A percentile compares a stretch with the other conserved stretches of the same genome.
These are phyloP conservation scores for Rhodotorula sp. DNA, from an alignment of 1,284 basidiomycete species.

Conservation along the genomic window DNA sequence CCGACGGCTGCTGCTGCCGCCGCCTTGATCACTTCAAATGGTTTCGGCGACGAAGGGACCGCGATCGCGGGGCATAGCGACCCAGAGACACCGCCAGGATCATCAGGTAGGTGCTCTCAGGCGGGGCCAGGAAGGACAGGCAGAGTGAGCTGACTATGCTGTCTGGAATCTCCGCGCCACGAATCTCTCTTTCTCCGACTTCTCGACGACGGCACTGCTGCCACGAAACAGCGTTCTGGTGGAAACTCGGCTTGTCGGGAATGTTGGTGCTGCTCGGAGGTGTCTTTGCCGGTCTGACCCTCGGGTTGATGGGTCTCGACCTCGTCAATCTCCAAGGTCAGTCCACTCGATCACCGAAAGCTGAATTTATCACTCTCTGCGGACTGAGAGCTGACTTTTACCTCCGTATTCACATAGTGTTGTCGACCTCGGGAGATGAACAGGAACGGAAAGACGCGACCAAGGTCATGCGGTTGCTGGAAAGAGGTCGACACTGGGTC, in stretches of 20 bases:
- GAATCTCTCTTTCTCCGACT: too few species aligned
- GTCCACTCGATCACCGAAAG: neutral
- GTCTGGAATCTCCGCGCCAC: neutral
- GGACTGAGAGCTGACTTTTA: conserved; percentile 49
- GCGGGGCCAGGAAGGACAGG: too few species aligned
- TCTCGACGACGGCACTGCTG: too few species aligned
- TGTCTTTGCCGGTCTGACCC: conserved; percentile 55
- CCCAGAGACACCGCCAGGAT: conserved; percentile 7
- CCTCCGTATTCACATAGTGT: conserved; percentile 33
- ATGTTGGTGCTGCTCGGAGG: conserved; percentile 46
- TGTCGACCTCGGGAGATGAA: conserved; percentile 50
- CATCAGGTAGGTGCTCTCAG: neutral
- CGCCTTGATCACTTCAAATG: neutral
- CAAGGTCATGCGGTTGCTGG: conserved; percentile 51
- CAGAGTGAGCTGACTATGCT: neutral
- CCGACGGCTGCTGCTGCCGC: conserved; percentile 1
- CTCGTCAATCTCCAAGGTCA: conserved; percentile 70
- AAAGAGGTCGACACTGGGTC: conserved; percentile 49
- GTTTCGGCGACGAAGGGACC: neutral
- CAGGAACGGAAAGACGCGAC: conserved; percentile 45
- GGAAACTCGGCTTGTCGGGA: conserved; percentile 28
- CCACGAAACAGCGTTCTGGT: conserved; percentile 25
- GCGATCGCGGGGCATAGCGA: neutral
- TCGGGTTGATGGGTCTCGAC: conserved; percentile 66
- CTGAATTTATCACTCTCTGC: too few species aligned